phyloP scores from a whole-genome alignment of 139 green algal genomes.

The Pseudopediastrum boryanum region DNA sequence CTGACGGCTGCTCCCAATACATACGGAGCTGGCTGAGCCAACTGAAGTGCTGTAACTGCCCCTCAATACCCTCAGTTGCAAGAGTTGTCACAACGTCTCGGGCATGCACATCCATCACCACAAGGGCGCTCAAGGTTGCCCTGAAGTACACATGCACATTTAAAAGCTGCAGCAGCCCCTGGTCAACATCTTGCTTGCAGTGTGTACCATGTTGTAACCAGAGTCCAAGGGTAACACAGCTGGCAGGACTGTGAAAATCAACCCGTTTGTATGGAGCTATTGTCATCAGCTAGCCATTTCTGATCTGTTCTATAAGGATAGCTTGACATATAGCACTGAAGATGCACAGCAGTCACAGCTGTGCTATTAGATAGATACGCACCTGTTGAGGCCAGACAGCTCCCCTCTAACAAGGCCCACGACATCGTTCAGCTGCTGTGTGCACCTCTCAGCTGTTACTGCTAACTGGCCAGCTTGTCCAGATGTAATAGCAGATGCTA shows the following conservation, averaged over 20 bases:
- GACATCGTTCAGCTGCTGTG: constrained; percentile 46
- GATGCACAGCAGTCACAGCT: neutral
- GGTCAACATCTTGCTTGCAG: too few relatives aligned
- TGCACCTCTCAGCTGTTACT: constrained; percentile 35
- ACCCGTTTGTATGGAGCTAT: too few relatives aligned
- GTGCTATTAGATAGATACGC: neutral
- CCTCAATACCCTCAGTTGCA: constrained; percentile 57
- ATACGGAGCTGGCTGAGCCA: constrained; percentile 80
- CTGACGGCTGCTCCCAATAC: constrained; percentile 68
- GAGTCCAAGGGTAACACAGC: too few relatives aligned
- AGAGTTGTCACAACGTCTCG: constrained; percentile 65
- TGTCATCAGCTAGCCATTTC: too few relatives aligned
- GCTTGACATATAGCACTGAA: neutral
- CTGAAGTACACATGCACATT: constrained; percentile 7
- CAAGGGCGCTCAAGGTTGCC: constrained; percentile 72
- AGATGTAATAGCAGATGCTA: constrained; percentile 34
- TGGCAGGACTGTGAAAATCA: too few relatives aligned
- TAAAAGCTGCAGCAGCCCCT: neutral
- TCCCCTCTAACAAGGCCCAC: constrained; percentile 61
- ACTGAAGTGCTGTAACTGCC: constrained; percentile 66
- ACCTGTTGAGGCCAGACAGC: constrained; percentile 47
- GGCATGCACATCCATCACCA: constrained; percentile 86
- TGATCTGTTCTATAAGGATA: too few relatives aligned
- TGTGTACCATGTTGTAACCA: too few relatives aligned
- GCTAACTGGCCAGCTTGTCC: neutral